A percentile compares a stretch with the other conserved stretches of the same genome.
These are phyloP conservation scores for Borovskyia barvae DNA, from an alignment of 208 protist genomes.

Conservation along the genomic window DNA sequence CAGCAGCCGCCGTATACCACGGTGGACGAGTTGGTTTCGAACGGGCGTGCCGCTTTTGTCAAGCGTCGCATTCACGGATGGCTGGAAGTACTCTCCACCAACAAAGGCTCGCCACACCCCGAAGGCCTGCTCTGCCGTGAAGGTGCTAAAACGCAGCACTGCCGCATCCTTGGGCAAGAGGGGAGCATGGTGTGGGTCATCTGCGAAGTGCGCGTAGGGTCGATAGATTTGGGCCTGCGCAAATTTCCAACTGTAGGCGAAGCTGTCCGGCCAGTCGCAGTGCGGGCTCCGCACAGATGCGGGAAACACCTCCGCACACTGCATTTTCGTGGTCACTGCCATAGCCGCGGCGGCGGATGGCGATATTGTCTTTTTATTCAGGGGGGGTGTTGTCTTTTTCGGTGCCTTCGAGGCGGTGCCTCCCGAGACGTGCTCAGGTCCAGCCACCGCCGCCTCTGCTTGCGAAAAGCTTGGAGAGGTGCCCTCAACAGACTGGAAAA, in stretches of 20 bases:
- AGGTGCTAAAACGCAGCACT: constrained; percentile 43
- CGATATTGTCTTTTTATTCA: constrained; percentile 14
- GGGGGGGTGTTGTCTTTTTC: no score
- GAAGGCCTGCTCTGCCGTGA: constrained; percentile 53
- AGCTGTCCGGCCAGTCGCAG: constrained; percentile 78
- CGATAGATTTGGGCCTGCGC: constrained; percentile 51
- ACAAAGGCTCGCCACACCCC: constrained; percentile 83
- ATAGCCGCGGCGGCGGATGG: constrained; percentile 3
- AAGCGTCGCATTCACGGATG: constrained; percentile 63
- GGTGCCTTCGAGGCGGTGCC: no score
- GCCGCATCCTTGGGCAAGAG: constrained; percentile 62
- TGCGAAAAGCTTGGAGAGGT: constrained; percentile 1
- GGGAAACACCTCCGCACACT: constrained; percentile 47
- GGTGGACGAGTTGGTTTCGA: constrained; percentile 61
- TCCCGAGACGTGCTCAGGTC: no score
- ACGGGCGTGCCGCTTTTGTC: constrained; percentile 70
- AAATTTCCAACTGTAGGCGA: constrained; percentile 53
- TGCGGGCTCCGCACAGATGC: constrained; percentile 36
- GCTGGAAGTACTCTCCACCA: constrained; percentile 68
- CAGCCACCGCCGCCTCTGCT: no score
- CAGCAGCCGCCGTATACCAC: constrained; percentile 39
- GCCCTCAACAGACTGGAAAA: constrained; percentile 26
- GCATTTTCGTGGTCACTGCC: constrained; percentile 26
- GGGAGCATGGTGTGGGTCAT: constrained; percentile 83
- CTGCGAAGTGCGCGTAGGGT: constrained; percentile 44